Evolutionary conservation across 169 alveolate species (phyloP), one percentile per base, ranked within the genome.

Genomic region (Cryptosporidium parvum): DNA sequence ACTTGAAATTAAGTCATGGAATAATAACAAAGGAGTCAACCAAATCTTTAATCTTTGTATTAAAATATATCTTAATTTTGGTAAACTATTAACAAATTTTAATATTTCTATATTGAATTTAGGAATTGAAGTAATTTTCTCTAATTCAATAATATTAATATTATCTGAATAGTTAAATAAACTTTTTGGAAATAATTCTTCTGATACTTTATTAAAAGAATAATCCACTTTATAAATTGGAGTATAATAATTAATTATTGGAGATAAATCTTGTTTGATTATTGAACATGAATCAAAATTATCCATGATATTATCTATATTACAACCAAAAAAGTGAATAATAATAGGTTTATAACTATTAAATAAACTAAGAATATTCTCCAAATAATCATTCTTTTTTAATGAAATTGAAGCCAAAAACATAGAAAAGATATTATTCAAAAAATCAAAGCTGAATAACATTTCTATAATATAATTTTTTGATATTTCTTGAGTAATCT

Each of bases 241-340:
- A 6, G 67, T 44, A 18, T 26, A 37, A 29, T 59, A 80, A 23
- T 33, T 21, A 42, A 80, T 42, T 80, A 65, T 51, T 62, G 89
- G 89, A 18, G 89, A 80, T 23, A 80, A 62, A 23, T 80, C 89
- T 39, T 80, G 89, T 14, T 80, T 80, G 4, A 80, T 45, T 7
- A 26, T 21, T 9, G 35, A 56, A 8, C 1, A 9, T 56, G 67
- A 56, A 56, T 26, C 35, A 8, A 33, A 23, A 7, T 80, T 65
- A 62, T 65, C 48, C n/a, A 61, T 44, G 37, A 62, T 80, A 44
- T 65, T 62, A 35, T 42, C 35, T 21, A 18, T 45, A 56, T 59
- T 75, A 51, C 3, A 7, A 16, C 33, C 26, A 29, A 23, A 44
- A 62, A 80, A 80, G 18, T 80, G 23, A 26, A 14, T 42, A 14